Conservation (phyloP, 371 early-diverging fungal species). For the Saksenaea vasiformis region DNA sequence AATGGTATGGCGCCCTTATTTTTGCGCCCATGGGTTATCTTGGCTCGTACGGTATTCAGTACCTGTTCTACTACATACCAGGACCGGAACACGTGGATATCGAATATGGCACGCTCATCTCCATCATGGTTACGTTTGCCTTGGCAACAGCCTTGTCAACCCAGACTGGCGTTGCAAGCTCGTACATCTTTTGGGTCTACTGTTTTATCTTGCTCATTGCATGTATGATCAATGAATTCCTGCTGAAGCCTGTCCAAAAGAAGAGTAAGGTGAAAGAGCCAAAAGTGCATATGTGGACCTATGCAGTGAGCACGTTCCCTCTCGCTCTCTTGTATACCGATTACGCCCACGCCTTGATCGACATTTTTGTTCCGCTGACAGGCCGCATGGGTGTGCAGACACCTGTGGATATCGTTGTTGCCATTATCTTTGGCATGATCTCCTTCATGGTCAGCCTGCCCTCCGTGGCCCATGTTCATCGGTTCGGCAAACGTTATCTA, state of each 20-base stretch:
- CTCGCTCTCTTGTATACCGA: conserved; percentile 52
- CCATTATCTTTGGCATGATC: conserved; percentile 60
- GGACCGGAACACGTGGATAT: conserved; percentile 44
- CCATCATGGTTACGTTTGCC: conserved; percentile 35
- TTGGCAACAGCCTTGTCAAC: conserved; percentile 42
- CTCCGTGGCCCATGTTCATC: conserved; percentile 59
- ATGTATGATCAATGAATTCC: conserved; percentile 32
- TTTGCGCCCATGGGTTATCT: conserved; percentile 56
- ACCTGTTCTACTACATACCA: conserved; percentile 31
- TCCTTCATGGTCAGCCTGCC: conserved; percentile 51
- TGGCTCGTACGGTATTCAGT: conserved; percentile 53
- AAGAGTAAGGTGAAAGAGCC: conserved; percentile 22
- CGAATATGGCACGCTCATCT: conserved; percentile 45
- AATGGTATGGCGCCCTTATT: conserved; percentile 60
- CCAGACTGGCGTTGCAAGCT: conserved; percentile 49
- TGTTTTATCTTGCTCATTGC: conserved; percentile 25
- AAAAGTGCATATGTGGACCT: conserved; percentile 35
- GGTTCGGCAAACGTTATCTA: conserved; percentile 48
- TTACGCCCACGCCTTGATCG: conserved; percentile 52
- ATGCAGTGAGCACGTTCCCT: conserved; percentile 40
- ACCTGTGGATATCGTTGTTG: conserved; percentile 70
- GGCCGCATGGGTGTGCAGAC: conserved; percentile 74
- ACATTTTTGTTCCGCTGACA: conserved; percentile 75
- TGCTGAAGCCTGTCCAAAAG: conserved; percentile 21
- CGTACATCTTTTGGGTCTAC: conserved; percentile 53